phyloP scores from a whole-genome alignment of 805 yeast genomes.

The Helenozyma baotianmanensis region DNA sequence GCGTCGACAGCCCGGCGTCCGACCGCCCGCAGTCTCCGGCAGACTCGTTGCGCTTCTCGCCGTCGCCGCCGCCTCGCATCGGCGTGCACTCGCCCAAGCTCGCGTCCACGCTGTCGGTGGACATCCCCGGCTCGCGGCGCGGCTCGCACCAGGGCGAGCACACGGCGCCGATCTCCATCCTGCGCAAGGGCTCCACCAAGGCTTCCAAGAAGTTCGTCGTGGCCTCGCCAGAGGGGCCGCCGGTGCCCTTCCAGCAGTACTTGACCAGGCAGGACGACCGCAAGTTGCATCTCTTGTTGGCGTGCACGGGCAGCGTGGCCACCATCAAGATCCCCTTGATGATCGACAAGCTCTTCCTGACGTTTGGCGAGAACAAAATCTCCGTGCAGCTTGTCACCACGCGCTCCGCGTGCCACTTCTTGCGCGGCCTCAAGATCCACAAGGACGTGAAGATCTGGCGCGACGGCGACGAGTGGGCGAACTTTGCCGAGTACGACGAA shows the following conservation, averaged over 20 bases:
- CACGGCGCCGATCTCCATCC: slow-evolving; percentile 10
- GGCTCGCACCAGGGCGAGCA: slow-evolving; percentile 11
- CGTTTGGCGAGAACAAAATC: slow-evolving; percentile 64
- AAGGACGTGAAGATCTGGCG: slow-evolving; percentile 83
- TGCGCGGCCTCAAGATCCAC: slow-evolving; percentile 55
- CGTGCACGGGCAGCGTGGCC: slow-evolving; percentile 96
- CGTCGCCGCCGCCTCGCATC: slow-evolving; percentile 9
- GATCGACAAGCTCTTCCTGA: slow-evolving; percentile 77
- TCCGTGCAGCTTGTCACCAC: slow-evolving; percentile 85
- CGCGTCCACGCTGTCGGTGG: slow-evolving; percentile 1
- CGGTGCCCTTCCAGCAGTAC: slow-evolving; percentile 71
- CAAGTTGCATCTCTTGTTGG: slow-evolving; percentile 82
- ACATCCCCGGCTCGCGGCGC: slow-evolving; percentile 1
- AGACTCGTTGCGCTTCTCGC: slow-evolving; percentile 6
- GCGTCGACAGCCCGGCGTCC: slow-evolving; percentile 6
- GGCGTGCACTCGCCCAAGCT: slow-evolving; percentile 3
- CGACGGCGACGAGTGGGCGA: slow-evolving; percentile 89
- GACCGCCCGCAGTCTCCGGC: neutral
- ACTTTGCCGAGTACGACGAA: slow-evolving; percentile 25
- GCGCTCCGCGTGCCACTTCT: slow-evolving; percentile 69
- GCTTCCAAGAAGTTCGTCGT: slow-evolving; percentile 50
- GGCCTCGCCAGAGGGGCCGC: slow-evolving; percentile 52
- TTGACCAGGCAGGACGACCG: slow-evolving; percentile 68
- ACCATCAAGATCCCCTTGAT: slow-evolving; percentile 89
- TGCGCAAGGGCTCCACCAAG: slow-evolving; percentile 19